Base-by-base conservation (phyloP, 2,329 filamentous ascomycete species). In the Cytospora mali region DNA sequence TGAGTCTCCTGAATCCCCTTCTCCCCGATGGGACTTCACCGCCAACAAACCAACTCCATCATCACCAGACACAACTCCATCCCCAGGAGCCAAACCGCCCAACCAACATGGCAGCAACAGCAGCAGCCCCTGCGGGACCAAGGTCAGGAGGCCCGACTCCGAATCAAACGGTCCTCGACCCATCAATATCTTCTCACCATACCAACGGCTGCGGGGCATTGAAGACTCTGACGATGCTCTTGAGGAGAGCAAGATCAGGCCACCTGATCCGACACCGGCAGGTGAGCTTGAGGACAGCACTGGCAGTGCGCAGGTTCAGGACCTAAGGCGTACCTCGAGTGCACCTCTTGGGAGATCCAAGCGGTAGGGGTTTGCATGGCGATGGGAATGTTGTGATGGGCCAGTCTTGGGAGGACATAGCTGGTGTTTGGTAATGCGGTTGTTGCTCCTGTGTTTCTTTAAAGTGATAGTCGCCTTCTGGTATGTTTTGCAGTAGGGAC, bases 151-250 rank as follows among this genome's bases (percentile, higher is more conserved):
- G 35, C 51, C 49, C 9, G 49, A 39, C 1, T 53, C 57, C 6
- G 33, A 35, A 13, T 48, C 57, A 2, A 3, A 18, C 16, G 6
- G 35, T 7, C 49, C 57, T 9, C 33, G 57, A 16, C 33, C 25
- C 23, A n/a, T 49, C 13, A 59, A n/a, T 33, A 21, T 59, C 4
- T 59, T 53, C 35, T 48, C 33, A 9, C 57, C 49, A 6, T 33
- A 48, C 33, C 33, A 33, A 25, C 25, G 33, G 27, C 49, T 53
- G 33, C n/a, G 25, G 35, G 27, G 31, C 11, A 33, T 46, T 16
- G 49, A 53, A 27, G 33, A 25, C 49, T 10, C 18, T 11, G n/a
- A 14, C 10, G 23, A 35, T 25, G 33, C 29, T 6, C 31, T 18
- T 5, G 29, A 13, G 4, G 16, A 18, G 35, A 39, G 35, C 35